Evolutionary conservation across 75 land plant genomes (phyloP), one percentile per base, ranked within the genome.

Genomic region (Picea sitchensis): DNA sequence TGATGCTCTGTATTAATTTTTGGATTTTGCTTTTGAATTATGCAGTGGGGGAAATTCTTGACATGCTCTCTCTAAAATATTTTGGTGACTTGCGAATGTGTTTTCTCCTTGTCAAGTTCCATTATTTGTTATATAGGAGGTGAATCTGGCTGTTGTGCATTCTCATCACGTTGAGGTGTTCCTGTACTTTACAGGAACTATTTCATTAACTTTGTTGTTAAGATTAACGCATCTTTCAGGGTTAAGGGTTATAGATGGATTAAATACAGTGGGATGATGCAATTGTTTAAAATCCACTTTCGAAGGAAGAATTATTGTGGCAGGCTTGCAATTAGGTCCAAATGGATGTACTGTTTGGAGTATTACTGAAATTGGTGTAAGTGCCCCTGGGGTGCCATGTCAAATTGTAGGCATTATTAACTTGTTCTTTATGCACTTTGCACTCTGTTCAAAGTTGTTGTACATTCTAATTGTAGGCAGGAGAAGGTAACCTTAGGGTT

Each of bases 11-110:
- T 67, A 71, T 71, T 71, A 71, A 71, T 41, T 71, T 71, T 71
- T 71, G 47, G 54, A 71, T 71, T 71, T 71, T 71, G 74, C 12
- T 71, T 71, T 44, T 71, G 74, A 38, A 38, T 67, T 67, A 67
- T 44, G 51, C 3, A 47, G 51, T 41, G 74, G 74, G 41, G 47
- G 56, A 71, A 44, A 71, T 71, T 71, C 36, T 8, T 41, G 44
- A 71, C 74, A 71, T 23, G 44, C 73, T 21, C 41, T 71, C 44
- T 71, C n/a, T 44, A 71, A 44, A 21, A 71, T 71, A 71, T n/a
- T 71, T 71, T n/a, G 30, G 44, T 34, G 71, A 5, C 36, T 67
- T 36, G 15, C 2, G 20, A 34, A 67, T 65, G 69, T 65, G 14
- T 65, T 14, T 67, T 15, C 36, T 34, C 17, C 3, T 71, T 71